Conservation (phyloP, 768 basidiomycete species). For the Kondoa subrosea region DNA sequence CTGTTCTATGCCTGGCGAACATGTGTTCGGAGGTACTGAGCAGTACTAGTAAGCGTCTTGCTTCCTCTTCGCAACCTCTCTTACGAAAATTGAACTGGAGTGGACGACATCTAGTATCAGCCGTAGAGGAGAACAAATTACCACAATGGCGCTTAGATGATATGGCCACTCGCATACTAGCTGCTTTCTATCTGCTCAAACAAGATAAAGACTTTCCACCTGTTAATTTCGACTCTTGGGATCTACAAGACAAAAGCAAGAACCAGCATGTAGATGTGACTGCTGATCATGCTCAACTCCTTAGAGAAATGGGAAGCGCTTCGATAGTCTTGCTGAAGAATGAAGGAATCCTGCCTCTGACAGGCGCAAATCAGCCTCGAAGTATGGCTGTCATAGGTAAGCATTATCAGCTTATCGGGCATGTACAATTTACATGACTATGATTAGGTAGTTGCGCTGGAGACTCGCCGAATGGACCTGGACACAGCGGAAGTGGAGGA, state of each 20-base stretch:
- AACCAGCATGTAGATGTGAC: slow-evolving; percentile 6
- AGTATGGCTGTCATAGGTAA: not conserved
- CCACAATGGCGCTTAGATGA: slow-evolving; percentile 1
- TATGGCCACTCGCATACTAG: slow-evolving; percentile 3
- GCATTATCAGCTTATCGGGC: too few relatives aligned
- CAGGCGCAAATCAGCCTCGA: not conserved
- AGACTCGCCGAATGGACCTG: not conserved
- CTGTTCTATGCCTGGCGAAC: not conserved
- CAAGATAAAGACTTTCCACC: slow-evolving; percentile 6
- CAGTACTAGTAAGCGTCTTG: not conserved
- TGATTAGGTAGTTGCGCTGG: not conserved
- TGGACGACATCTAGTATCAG: not conserved
- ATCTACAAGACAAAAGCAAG: not conserved
- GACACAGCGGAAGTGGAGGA: not conserved
- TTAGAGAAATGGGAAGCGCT: slow-evolving; percentile 6
- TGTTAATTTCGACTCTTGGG: not conserved
- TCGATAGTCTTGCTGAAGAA: slow-evolving; percentile 32
- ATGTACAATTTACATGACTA: too few relatives aligned
- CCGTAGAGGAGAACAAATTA: not conserved
- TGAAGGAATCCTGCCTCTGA: slow-evolving; percentile 12
- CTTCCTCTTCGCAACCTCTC: not conserved
- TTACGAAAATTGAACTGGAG: not conserved
- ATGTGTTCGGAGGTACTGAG: not conserved
- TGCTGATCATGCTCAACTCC: not conserved
- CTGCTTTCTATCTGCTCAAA: not conserved